Evolutionary conservation across 805 yeast genomes (phyloP).

Genomic region (Blastobotrys chiropterorum): DNA sequence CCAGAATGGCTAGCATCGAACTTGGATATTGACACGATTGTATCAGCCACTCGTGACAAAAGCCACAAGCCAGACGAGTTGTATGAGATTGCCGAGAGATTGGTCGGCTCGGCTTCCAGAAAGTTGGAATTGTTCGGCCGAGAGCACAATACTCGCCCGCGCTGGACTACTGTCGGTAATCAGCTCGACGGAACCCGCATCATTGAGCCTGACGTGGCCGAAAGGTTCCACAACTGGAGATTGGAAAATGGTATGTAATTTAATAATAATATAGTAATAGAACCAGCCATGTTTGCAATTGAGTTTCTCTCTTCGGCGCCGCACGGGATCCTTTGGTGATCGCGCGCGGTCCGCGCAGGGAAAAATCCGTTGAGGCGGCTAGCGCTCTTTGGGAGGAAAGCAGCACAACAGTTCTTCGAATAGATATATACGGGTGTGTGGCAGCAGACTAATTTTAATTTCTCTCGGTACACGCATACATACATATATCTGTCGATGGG

Average conservation of each 20-base stretch:
- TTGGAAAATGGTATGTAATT: neutral
- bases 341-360: neutral
- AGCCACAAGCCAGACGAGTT: slow-evolving; percentile 88
- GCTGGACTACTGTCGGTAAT: slow-evolving; percentile 81
- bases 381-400: neutral
- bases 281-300: neutral
- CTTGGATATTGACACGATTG: slow-evolving; percentile 70
- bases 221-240: slow-evolving; percentile 12
- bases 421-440: too few relatives aligned
- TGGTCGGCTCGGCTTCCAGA: slow-evolving; percentile 70
- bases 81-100: slow-evolving; percentile 76
- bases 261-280: neutral
- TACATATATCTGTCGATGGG: too few relatives aligned
- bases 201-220: slow-evolving; percentile 35
- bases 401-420: neutral
- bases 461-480: neutral
- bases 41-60: slow-evolving; percentile 80
- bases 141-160: slow-evolving; percentile 76
- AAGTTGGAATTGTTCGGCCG: slow-evolving; percentile 89
- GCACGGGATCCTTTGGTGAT: neutral
- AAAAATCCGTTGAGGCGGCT: neutral
- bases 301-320: too few relatives aligned
- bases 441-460: neutral
- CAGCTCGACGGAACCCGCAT: slow-evolving; percentile 59
- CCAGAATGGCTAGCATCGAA: slow-evolving; percentile 64